Base-by-base conservation (phyloP, 2,329 filamentous ascomycete genomes). In the Plectosphaerella sp. region DNA sequence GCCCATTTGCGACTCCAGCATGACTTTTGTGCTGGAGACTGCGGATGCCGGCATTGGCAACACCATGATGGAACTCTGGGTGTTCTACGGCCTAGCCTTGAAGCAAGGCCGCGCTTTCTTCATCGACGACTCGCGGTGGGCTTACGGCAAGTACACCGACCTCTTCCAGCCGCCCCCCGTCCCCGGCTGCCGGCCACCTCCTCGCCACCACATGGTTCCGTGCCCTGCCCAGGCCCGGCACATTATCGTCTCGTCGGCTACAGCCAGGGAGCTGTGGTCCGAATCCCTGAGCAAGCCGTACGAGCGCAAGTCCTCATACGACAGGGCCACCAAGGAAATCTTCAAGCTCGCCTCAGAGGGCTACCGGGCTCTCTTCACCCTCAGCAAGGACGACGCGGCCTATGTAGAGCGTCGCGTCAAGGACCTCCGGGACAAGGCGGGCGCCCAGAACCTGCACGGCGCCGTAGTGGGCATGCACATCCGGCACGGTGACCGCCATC, bases 121-220 rank as follows among this genome's bases (percentile, higher is more conserved):
- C 71, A 76, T 96, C 56, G 89, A 95, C 61, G 91, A 96, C 68
- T 83, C 87, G 7, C 79, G 86, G 58, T 96, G 91, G 86, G 85
- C 87, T 1, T 94, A 94, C 61, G 91, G 91, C 10, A 76, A 78
- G 49, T 96, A 89, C 63, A 78, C 78, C 1, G 78, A 82, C 48
- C 90, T 89, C 61, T 95, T 96, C 68, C 72, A 80, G 45, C 71
- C 82, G 3, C 86, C 87, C 1, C 86, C 88, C 0, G 59, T 76
- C 2, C 84, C 86, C 2, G 68, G 73, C 22, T 95, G 91, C 65
- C 77, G 80, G 8, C 83, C 87, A 16, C 89, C 91, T 12, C 86
- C 87, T n/a, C 74, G 79, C 24, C 82, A 88, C 51, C 83, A 91
- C 59, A 88, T 91, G 66, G 72, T 94, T 0, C 90, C 91, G 1